These are phyloP conservation scores for Barbatosphaeria neglecta DNA, from an alignment of 495 filamentous ascomycete species.

Conservation along the genomic window DNA sequence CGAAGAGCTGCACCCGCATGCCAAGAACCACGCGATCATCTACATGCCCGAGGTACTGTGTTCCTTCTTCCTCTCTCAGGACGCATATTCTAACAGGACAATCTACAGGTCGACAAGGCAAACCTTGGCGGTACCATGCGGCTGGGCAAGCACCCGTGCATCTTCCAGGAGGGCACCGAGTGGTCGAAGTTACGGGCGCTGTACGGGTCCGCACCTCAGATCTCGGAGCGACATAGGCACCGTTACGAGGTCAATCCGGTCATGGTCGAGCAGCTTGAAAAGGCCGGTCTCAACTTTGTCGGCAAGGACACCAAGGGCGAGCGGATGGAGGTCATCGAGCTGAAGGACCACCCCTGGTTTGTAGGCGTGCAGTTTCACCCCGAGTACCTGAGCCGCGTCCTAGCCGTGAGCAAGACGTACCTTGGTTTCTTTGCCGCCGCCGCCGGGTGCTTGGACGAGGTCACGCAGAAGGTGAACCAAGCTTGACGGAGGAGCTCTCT, in stretches of 20 bases:
- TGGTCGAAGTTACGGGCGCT: slow-evolving; percentile 68
- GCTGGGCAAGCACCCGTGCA: slow-evolving; percentile 60
- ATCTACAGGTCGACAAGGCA: background rate
- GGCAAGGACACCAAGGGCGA: slow-evolving; percentile 74
- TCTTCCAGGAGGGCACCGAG: slow-evolving; percentile 67
- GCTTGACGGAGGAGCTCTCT: no score
- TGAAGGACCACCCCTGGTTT: slow-evolving; percentile 82
- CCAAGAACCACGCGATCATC: slow-evolving; percentile 56
- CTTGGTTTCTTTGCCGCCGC: slow-evolving; percentile 79
- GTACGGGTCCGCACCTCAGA: slow-evolving; percentile 47
- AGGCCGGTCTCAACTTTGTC: slow-evolving; percentile 50
- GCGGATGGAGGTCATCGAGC: slow-evolving; percentile 86
- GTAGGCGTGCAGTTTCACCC: slow-evolving; percentile 87
- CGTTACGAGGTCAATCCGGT: slow-evolving; percentile 68
- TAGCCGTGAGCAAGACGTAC: slow-evolving; percentile 65
- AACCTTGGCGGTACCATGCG: slow-evolving; percentile 86
- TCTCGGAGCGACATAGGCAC: slow-evolving; percentile 60
- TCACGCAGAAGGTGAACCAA: slow-evolving; percentile 11
- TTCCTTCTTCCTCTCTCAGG: background rate
- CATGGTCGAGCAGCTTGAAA: slow-evolving; percentile 46
- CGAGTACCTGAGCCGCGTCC: slow-evolving; percentile 63
- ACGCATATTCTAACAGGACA: background rate
- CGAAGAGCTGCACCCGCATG: slow-evolving; percentile 50
- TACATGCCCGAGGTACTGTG: slow-evolving; percentile 71
- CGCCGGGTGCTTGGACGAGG: slow-evolving; percentile 44